These are phyloP conservation scores for Thraustochytrium sp. DNA, from an alignment of 352 stramenopile genomes.

Conservation along the genomic window DNA sequence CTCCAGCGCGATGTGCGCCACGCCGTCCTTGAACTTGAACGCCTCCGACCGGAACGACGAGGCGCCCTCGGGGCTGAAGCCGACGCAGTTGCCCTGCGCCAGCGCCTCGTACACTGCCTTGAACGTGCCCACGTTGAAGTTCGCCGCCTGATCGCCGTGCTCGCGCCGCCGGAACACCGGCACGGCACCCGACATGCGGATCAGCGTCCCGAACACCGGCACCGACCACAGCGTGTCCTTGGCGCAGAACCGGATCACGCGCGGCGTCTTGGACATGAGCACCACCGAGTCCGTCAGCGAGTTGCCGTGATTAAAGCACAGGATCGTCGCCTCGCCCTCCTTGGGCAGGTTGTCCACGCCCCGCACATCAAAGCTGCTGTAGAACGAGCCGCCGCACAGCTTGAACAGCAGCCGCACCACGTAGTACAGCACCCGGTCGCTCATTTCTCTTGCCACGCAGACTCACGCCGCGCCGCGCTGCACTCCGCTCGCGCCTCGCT, in stretches of 20 bases:
- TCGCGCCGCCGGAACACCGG: constrained; percentile 34
- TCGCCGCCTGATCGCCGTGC: constrained; percentile 1
- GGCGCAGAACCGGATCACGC: constrained; percentile 42
- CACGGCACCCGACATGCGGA: constrained; percentile 17
- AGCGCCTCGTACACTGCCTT: constrained; percentile 35
- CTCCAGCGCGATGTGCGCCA: constrained; percentile 40
- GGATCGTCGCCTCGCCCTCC: constrained; percentile 25
- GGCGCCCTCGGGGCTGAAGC: constrained; percentile 34
- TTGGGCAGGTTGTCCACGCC: not conserved
- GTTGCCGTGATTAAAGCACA: constrained; percentile 46
- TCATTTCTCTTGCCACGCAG: too few species aligned
- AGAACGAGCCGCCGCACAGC: not conserved
- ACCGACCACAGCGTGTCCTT: constrained; percentile 39
- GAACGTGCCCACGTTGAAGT: constrained; percentile 43
- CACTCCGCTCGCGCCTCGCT: too few species aligned
- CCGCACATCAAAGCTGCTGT: constrained; percentile 39
- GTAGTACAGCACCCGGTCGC: constrained; percentile 27
- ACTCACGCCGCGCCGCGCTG: too few species aligned
- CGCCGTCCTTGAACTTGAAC: constrained; percentile 38
- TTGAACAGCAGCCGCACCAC: constrained; percentile 1
- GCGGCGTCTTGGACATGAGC: constrained; percentile 25
- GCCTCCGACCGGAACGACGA: constrained; percentile 34
- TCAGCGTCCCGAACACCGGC: constrained; percentile 9
- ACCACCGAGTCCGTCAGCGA: constrained; percentile 37
- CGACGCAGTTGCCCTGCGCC: constrained; percentile 9